These are phyloP conservation scores for Citrullus amarus DNA, from an alignment of 306 rosid genomes.

Conservation along the genomic window DNA sequence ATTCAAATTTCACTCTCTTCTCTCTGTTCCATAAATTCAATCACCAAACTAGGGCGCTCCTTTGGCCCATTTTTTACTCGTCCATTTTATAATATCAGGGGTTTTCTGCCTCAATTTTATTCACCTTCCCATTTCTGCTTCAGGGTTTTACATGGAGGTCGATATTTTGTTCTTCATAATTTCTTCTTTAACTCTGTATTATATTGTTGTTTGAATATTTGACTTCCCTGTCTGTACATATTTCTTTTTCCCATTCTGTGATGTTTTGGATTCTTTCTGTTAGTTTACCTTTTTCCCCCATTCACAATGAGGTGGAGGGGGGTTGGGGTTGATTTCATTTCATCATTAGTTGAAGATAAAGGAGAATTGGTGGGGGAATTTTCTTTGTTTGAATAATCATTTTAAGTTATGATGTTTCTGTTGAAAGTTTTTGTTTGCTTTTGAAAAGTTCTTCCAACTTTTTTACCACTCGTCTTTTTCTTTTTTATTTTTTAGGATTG, in stretches of 20 bases:
- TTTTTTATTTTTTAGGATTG: background rate
- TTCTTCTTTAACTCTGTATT: background rate
- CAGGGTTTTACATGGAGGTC: background rate
- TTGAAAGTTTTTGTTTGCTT: slow-evolving; percentile 14
- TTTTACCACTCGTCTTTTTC: background rate
- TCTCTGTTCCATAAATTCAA: slow-evolving; percentile 10
- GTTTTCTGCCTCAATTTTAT: slow-evolving; percentile 1
- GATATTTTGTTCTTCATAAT: background rate
- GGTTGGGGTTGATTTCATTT: background rate
- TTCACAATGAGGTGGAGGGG: background rate
- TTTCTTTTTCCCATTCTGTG: background rate
- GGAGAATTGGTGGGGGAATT: slow-evolving; percentile 10
- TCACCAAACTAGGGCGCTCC: slow-evolving; percentile 11
- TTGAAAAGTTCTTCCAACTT: slow-evolving; percentile 7
- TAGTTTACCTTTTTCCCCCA: background rate
- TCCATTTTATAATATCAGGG: background rate
- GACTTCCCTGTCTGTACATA: background rate
- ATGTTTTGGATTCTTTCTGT: background rate
- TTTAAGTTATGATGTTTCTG: slow-evolving; percentile 7
- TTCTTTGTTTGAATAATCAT: background rate
- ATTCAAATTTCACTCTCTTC: background rate
- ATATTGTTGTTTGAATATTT: background rate
- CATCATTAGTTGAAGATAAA: slow-evolving; percentile 8
- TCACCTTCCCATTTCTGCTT: background rate
- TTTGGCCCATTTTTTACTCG: background rate